Evolutionary conservation across 1,284 basidiomycete genomes (phyloP).

Genomic region (Apiotrichum laibachii): DNA sequence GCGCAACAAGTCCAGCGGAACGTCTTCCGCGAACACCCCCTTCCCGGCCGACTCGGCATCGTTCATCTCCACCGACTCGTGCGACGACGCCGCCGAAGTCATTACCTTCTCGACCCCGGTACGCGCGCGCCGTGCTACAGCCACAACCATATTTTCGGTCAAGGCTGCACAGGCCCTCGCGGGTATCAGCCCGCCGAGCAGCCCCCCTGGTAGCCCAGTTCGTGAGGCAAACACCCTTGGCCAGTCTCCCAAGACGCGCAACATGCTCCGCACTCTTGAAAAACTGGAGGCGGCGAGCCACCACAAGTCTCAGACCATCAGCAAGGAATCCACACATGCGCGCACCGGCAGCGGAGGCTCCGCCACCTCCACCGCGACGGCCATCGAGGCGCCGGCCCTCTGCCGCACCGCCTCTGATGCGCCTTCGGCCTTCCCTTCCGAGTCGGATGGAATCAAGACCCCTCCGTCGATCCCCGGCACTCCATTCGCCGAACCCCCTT

Average conservation of each 20-base stretch:
- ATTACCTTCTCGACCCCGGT: constrained; percentile 8
- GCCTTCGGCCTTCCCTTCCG: not conserved
- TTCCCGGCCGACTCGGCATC: not conserved
- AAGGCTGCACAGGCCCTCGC: not conserved
- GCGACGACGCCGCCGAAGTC: constrained; percentile 6
- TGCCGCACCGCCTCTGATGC: not conserved
- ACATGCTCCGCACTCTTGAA: not conserved
- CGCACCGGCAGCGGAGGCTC: not conserved
- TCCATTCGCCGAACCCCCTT: not conserved
- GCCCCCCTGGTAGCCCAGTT: not conserved
- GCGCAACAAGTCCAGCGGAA: not conserved
- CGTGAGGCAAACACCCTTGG: not conserved
- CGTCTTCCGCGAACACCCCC: not conserved
- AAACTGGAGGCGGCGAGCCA: constrained; percentile 1
- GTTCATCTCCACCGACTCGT: constrained; percentile 1
- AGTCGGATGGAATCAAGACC: not conserved
- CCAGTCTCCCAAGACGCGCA: not conserved
- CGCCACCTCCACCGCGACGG: not conserved
- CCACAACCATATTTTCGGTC: constrained; percentile 1
- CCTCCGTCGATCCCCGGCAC: not conserved
- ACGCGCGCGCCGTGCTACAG: constrained; percentile 5
- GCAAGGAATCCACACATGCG: no score
- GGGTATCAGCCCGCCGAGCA: not conserved
- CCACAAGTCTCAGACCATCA: not conserved
- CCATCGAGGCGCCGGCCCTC: not conserved